Conservation (phyloP, 108 stramenopile genomes). For the Mayamaea pseudoterrestris region DNA sequence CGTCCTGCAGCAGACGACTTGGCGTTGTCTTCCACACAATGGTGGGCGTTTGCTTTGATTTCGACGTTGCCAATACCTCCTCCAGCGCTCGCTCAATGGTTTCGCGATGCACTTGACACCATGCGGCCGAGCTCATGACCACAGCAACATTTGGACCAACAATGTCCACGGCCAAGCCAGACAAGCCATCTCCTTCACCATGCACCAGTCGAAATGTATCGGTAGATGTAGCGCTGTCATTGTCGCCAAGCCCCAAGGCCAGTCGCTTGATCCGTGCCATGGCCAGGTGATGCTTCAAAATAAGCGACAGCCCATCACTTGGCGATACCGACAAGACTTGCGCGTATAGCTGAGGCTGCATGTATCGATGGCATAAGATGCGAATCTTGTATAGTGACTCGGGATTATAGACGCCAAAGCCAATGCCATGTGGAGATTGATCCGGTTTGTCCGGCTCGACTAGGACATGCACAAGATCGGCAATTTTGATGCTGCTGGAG, state of each 20-base stretch:
- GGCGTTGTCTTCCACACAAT: conserved; percentile 67
- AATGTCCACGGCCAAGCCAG: conserved; percentile 87
- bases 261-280: too few relatives aligned
- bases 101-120: conserved; percentile 78
- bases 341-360: conserved; percentile 25
- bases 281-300: conserved; percentile 49
- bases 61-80: conserved; percentile 13
- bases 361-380: conserved; percentile 49
- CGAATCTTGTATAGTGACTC: conserved; percentile 71
- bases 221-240: conserved; percentile 18
- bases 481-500: conserved; percentile 17
- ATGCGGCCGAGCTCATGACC: conserved; percentile 80
- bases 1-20: conserved; percentile 61
- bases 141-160: conserved; percentile 61
- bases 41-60: conserved; percentile 20
- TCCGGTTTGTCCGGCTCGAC: background rate
- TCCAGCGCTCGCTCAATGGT: conserved; percentile 33
- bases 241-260: conserved; percentile 16
- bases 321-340: conserved; percentile 7
- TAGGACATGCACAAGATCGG: too few relatives aligned
- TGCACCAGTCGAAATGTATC: conserved; percentile 81
- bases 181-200: conserved; percentile 90
- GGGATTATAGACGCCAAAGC: conserved; percentile 82
- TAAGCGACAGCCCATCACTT: conserved; percentile 12
- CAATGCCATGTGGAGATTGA: conserved; percentile 27